Evolutionary conservation across 129 eudicot species (phyloP).

Genomic region (Escallonia herrerae): DNA sequence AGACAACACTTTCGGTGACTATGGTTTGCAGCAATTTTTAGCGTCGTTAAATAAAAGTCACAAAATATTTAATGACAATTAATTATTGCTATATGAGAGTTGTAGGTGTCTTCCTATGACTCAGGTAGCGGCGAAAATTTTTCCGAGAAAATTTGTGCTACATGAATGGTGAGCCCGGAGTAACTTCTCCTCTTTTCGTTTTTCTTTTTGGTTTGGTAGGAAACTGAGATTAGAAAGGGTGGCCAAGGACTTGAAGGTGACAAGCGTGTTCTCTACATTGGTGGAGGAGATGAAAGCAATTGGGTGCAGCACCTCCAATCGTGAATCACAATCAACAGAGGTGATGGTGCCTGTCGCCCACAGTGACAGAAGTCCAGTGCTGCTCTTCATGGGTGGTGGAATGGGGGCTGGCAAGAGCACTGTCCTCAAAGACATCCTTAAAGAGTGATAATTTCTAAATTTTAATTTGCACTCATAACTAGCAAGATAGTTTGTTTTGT

Average conservation of each 20-base stretch:
- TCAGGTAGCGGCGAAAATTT: no score
- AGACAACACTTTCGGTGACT: no score
- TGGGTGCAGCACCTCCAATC: slow-evolving; percentile 21
- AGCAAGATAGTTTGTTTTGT: no score
- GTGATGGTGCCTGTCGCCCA: slow-evolving; percentile 64
- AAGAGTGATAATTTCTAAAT: slow-evolving; percentile 39
- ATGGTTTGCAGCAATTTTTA: no score
- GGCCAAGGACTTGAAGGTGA: slow-evolving; percentile 49
- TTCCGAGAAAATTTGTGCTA: no score
- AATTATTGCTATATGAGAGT: no score
- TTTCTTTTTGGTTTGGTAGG: slow-evolving; percentile 23
- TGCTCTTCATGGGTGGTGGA: slow-evolving; percentile 97
- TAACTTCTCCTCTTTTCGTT: no score
- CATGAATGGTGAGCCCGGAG: no score
- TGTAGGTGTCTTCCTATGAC: no score
- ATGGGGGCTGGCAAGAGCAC: slow-evolving; percentile 99
- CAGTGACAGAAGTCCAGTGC: slow-evolving; percentile 67
- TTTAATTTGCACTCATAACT: background rate
- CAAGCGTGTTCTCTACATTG: slow-evolving; percentile 59
- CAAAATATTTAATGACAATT: no score
- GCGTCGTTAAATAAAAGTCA: no score
- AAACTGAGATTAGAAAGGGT: slow-evolving; percentile 74
- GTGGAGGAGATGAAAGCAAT: slow-evolving; percentile 77
- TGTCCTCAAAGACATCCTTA: slow-evolving; percentile 86
- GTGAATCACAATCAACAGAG: slow-evolving; percentile 26